Base-by-base conservation (phyloP, 306 rosid genomes). In the Malus asiatica region DNA sequence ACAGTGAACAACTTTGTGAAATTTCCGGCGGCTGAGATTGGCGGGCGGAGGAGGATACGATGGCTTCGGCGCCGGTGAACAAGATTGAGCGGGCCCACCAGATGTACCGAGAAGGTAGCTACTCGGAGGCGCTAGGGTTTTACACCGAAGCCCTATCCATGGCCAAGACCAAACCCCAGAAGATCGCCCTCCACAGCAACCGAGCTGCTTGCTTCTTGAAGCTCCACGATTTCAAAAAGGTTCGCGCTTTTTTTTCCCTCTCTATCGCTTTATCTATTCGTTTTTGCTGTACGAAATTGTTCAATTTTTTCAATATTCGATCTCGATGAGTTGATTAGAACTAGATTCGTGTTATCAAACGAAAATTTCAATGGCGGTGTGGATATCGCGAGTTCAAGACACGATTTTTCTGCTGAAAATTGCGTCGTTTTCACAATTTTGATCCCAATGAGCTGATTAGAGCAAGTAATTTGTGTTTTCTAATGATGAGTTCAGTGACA, bases 201-300 rank as follows among this genome's bases (percentile, higher is more conserved):
- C 83, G 98, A 18, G 98, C 98, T 69, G 97, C 98, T 77, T 94
- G 98, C 66, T 93, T 77, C 48, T 86, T 94, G 77, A 94, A 94
- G 76, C 98, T 94, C 74, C 96, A 92, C 66, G 79, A 86, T 89
- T 94, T 94, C 83, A 84, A 85, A 19, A 85, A 86, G 98, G 98
- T 94, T 40, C 20, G 20, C 14, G 25, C 33, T 51, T 22, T 71
- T 70, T 52, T 25, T 51, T 38, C 42, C 55, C 23, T 15, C 32
- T 7, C 14, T 19, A 0, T 11, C 63, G 12, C 38, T 59, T 38
- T 52, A 58, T 48, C 40, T 23, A 18, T 11, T 18, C 5, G 12
- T 22, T 63, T 44, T 25, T 15, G 3, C 25, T 0, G 55, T 20
- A 25, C 5, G 60, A 22, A 59, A 0, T 11, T 59, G 18, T 64